Percentiles rank a stretch among this genome's conserved stretches.
These are phyloP conservation scores for Blakeslea trispora DNA, from an alignment of 371 early-diverging fungal species.

Conservation along the genomic window DNA sequence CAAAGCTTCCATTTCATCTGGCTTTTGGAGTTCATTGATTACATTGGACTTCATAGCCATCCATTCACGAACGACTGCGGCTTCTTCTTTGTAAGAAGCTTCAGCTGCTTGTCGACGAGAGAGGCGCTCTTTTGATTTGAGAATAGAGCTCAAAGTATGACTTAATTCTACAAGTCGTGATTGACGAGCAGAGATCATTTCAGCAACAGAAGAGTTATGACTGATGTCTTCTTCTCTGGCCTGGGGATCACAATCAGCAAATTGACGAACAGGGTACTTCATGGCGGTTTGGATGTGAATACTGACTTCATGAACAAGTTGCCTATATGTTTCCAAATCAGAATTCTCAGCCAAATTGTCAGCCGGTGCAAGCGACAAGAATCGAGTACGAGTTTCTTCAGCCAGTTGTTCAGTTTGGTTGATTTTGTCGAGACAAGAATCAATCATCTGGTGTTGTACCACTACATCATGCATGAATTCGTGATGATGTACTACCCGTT, in stretches of 20 bases:
- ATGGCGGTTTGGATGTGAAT: slow-evolving; percentile 8
- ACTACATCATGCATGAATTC: slow-evolving; percentile 15
- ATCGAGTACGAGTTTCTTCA: slow-evolving; percentile 17
- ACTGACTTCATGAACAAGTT: slow-evolving; percentile 9
- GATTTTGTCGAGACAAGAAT: slow-evolving; percentile 4
- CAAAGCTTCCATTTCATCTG: slow-evolving; percentile 5
- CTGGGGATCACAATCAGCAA: slow-evolving; percentile 14
- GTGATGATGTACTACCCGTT: slow-evolving; percentile 12
- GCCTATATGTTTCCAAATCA: slow-evolving; percentile 8
- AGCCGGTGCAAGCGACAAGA: slow-evolving; percentile 14
- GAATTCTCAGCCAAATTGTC: slow-evolving; percentile 12
- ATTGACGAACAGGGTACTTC: slow-evolving; percentile 29
- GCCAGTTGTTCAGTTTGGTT: slow-evolving; percentile 13
- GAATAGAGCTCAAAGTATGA: slow-evolving; percentile 24
- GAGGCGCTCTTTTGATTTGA: slow-evolving; percentile 32
- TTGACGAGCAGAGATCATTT: slow-evolving; percentile 32
- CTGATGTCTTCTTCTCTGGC: slow-evolving; percentile 21
- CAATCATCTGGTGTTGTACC: slow-evolving; percentile 8
- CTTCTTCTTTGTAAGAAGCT: slow-evolving; percentile 37
- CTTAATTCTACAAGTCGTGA: slow-evolving; percentile 30
- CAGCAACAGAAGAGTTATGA: slow-evolving; percentile 28
- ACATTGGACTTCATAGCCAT: slow-evolving; percentile 11
- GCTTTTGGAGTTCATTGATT: background rate
- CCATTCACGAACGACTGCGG: slow-evolving; percentile 34
- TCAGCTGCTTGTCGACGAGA: slow-evolving; percentile 39